Conservation (phyloP, 371 early-diverging fungal species). For the Gilbertella persicaria region DNA sequence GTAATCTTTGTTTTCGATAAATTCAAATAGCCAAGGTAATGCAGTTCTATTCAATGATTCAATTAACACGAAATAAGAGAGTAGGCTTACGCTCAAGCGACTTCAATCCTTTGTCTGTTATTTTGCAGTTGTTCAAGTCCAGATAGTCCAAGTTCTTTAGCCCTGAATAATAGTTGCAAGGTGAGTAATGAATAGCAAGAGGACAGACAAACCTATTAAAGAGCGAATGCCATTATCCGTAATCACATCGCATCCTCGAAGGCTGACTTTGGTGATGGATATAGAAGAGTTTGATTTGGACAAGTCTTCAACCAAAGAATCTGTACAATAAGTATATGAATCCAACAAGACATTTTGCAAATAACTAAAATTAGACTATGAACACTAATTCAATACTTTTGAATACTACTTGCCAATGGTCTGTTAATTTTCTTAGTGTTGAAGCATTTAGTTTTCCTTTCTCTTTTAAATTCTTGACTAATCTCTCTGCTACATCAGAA, state of each 20-base stretch:
- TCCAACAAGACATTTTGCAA: slow-evolving; percentile 35
- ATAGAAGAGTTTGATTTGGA: slow-evolving; percentile 29
- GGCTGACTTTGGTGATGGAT: slow-evolving; percentile 28
- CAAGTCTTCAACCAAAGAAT: slow-evolving; percentile 38
- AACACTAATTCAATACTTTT: neutral
- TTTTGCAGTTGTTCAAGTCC: slow-evolving; percentile 45
- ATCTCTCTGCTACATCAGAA: slow-evolving; percentile 27
- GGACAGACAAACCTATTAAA: slow-evolving; percentile 41
- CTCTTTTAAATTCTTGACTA: slow-evolving; percentile 23
- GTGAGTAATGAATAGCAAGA: too few relatives aligned
- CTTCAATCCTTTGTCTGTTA: slow-evolving; percentile 40
- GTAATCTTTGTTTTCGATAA: slow-evolving; percentile 45
- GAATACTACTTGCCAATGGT: slow-evolving; percentile 32
- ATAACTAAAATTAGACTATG: slow-evolving; percentile 21
- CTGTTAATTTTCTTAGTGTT: slow-evolving; percentile 27
- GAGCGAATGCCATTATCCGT: slow-evolving; percentile 39
- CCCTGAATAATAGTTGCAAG: slow-evolving; percentile 14
- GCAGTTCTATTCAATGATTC: slow-evolving; percentile 21
- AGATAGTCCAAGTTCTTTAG: slow-evolving; percentile 36
- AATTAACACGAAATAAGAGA: neutral
- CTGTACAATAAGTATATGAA: slow-evolving; percentile 43
- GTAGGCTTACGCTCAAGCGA: slow-evolving; percentile 28
- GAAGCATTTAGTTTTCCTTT: slow-evolving; percentile 31
- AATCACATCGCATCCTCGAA: slow-evolving; percentile 44
- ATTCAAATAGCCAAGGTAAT: slow-evolving; percentile 27